A percentile compares a stretch with the other conserved stretches of the same genome.
These are phyloP conservation scores for Euphrasia confusa DNA, from an alignment of 257 asterid species.

Conservation along the genomic window DNA sequence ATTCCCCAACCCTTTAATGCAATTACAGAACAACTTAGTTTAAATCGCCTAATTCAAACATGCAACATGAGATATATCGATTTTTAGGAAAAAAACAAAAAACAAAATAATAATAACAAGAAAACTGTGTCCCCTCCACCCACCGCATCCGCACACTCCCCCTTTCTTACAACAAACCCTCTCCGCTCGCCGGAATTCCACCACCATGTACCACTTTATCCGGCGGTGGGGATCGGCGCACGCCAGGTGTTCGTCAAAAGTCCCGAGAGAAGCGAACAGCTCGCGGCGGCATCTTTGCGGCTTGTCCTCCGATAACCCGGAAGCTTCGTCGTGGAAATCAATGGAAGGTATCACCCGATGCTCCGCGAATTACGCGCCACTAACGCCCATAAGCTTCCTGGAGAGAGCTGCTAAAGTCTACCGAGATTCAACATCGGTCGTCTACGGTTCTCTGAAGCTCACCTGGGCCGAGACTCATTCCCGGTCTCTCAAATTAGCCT, in stretches of 20 bases:
- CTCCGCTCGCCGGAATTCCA: not conserved
- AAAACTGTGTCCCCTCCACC: no score
- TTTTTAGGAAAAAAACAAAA: no score
- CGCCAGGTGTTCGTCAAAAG: conserved; percentile 2
- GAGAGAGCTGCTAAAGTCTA: conserved; percentile 50
- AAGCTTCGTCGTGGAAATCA: conserved; percentile 32
- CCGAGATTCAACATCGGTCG: conserved; percentile 46
- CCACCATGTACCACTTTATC: conserved; percentile 28
- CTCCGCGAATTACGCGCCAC: conserved; percentile 40
- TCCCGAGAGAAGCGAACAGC: not conserved
- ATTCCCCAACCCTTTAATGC: no score
- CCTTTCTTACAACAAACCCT: not conserved
- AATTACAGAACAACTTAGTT: no score
- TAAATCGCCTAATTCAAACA: no score
- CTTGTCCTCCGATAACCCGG: conserved; percentile 11
- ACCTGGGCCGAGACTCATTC: conserved; percentile 41
- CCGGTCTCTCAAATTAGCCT: conserved; percentile 47
- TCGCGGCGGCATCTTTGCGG: conserved; percentile 17
- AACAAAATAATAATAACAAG: no score
- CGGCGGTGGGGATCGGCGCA: conserved; percentile 25
- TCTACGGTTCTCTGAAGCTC: conserved; percentile 33
- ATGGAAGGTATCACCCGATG: conserved; percentile 37
- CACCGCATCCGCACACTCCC: no score
- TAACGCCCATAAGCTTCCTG: conserved; percentile 47
- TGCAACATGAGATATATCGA: no score